Percentiles rank a stretch among this genome's conserved stretches.
phyloP scores from a whole-genome alignment of 345 rosid genomes.

The Brassica napus region Da-Ae NC_063448.1:5318001-5318500 shows the following conservation, averaged over 20 bases:
- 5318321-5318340: neutral
- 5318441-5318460: slow-evolving; percentile 32
- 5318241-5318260: slow-evolving; percentile 36
- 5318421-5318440: slow-evolving; percentile 41
- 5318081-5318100: slow-evolving; percentile 44
- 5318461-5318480: slow-evolving; percentile 21
- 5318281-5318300: slow-evolving; percentile 43
- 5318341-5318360: slow-evolving; percentile 27
- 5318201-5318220: neutral
- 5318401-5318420: slow-evolving; percentile 22
- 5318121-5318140: slow-evolving; percentile 65
- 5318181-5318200: neutral
- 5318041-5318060: slow-evolving; percentile 72
- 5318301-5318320: slow-evolving; percentile 40
- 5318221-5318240: neutral
- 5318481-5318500: slow-evolving; percentile 24
- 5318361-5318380: slow-evolving; percentile 34
- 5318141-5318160: slow-evolving; percentile 50
- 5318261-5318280: slow-evolving; percentile 38
- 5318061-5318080: slow-evolving; percentile 63
- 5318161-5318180: slow-evolving; percentile 46
- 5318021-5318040: slow-evolving; percentile 81
- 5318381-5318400: slow-evolving; percentile 38
- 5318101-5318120: slow-evolving; percentile 42
- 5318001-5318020: slow-evolving; percentile 73